These are phyloP conservation scores for Solanum chiquidenum DNA, from an alignment of 257 asterid genomes.

Conservation along the genomic window DNA sequence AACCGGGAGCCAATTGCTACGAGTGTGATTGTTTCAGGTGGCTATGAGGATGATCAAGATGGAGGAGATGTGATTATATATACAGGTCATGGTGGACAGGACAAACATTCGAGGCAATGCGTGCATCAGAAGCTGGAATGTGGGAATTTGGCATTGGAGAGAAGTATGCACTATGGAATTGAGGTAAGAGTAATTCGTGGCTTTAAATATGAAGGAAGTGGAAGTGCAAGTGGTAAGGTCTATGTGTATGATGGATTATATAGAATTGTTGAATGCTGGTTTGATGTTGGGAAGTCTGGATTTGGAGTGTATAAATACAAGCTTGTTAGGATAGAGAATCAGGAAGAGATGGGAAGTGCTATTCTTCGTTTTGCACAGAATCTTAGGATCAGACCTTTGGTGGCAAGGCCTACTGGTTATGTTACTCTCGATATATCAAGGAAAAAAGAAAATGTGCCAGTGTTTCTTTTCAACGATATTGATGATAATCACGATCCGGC, in stretches of 20 bases:
- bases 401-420: conserved; percentile 54
- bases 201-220: conserved; percentile 62
- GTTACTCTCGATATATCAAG: conserved; percentile 58
- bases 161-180: conserved; percentile 71
- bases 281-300: conserved; percentile 73
- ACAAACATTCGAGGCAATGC: conserved; percentile 46
- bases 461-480: conserved; percentile 55
- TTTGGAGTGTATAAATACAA: conserved; percentile 68
- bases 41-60: conserved; percentile 85
- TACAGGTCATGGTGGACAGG: conserved; percentile 98
- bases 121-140: conserved; percentile 67
- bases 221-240: conserved; percentile 58
- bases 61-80: conserved; percentile 71
- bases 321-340: conserved; percentile 57
- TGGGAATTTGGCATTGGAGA: conserved; percentile 79
- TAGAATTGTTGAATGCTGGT: conserved; percentile 54
- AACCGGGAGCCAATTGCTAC: conserved; percentile 89
- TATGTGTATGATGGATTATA: conserved; percentile 86
- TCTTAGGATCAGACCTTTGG: conserved; percentile 40
- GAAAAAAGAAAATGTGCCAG: conserved; percentile 54
- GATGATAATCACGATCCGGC: conserved; percentile 54
- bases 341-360: conserved; percentile 64
- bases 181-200: conserved; percentile 92
- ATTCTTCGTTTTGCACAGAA: conserved; percentile 43
- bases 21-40: conserved; percentile 82